phyloP scores from a whole-genome alignment of 108 stramenopile genomes.

The Tribonema minus region DNA sequence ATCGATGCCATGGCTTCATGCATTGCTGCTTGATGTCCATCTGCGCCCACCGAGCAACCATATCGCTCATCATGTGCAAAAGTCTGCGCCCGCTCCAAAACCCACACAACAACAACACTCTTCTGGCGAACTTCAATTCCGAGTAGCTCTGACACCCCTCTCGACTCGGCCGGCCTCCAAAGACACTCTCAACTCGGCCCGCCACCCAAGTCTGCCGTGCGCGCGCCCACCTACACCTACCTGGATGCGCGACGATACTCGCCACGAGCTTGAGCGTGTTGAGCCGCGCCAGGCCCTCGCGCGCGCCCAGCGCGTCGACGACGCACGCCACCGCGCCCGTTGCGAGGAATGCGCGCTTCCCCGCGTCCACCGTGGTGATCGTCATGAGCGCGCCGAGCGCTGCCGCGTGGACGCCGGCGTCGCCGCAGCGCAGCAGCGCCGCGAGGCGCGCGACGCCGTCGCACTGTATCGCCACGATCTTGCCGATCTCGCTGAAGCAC shows the following conservation, averaged over 20 bases:
- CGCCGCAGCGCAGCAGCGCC: neutral
- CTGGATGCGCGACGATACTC: slow-evolving; percentile 46
- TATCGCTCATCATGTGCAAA: too few relatives aligned
- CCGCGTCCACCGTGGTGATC: slow-evolving; percentile 45
- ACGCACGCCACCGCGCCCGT: slow-evolving; percentile 14
- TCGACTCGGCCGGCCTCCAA: neutral
- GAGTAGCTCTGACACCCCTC: neutral
- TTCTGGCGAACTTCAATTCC: too few relatives aligned
- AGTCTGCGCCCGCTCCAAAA: neutral
- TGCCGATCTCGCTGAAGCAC: slow-evolving; percentile 46
- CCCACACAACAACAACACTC: neutral
- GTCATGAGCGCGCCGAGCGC: slow-evolving; percentile 44
- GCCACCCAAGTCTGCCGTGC: too few relatives aligned
- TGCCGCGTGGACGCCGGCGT: neutral
- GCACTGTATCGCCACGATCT: slow-evolving; percentile 20
- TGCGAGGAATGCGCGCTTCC: slow-evolving; percentile 28
- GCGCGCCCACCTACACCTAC: neutral
- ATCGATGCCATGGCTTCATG: too few relatives aligned
- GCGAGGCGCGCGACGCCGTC: slow-evolving; percentile 30
- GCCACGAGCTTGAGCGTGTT: slow-evolving; percentile 51
- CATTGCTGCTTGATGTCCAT: too few relatives aligned
- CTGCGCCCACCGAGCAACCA: too few relatives aligned
- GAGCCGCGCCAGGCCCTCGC: slow-evolving; percentile 26
- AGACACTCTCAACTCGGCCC: neutral
- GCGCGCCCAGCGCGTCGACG: slow-evolving; percentile 24